Evolutionary conservation across 306 rosid species (phyloP).

Genomic region (Potentilla sterilis): DNA sequence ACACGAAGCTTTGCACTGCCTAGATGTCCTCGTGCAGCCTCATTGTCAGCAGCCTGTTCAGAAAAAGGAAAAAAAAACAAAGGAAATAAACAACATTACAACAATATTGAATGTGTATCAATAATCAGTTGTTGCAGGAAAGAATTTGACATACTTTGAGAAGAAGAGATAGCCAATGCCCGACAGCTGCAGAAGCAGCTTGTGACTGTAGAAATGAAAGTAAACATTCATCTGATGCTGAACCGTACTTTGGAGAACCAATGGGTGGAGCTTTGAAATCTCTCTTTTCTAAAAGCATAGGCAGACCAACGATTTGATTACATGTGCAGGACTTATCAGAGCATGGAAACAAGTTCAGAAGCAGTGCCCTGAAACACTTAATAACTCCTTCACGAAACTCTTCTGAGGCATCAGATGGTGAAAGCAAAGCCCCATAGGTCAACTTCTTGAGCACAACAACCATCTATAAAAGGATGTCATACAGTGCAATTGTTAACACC

Average conservation of each 20-base stretch:
- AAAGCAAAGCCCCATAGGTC: slow-evolving; percentile 80
- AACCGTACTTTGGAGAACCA: slow-evolving; percentile 33
- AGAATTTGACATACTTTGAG: slow-evolving; percentile 58
- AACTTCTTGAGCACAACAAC: slow-evolving; percentile 87
- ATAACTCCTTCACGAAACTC: slow-evolving; percentile 95
- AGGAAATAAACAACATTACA: slow-evolving; percentile 20
- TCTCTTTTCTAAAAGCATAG: slow-evolving; percentile 47
- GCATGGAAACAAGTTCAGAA: slow-evolving; percentile 63
- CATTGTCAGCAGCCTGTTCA: slow-evolving; percentile 82
- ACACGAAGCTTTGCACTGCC: slow-evolving; percentile 77
- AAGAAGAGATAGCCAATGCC: slow-evolving; percentile 96
- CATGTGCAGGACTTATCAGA: slow-evolving; percentile 60
- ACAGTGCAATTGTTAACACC: slow-evolving; percentile 14
- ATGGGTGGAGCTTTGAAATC: slow-evolving; percentile 28
- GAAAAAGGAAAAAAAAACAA: slow-evolving; percentile 15
- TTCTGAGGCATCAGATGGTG: slow-evolving; percentile 91
- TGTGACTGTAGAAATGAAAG: slow-evolving; percentile 72
- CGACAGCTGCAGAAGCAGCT: slow-evolving; percentile 81
- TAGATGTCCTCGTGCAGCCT: slow-evolving; percentile 79
- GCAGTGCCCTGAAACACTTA: slow-evolving; percentile 68
- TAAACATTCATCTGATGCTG: slow-evolving; percentile 66
- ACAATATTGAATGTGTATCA: not conserved
- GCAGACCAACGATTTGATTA: slow-evolving; percentile 48
- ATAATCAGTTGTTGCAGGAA: slow-evolving; percentile 20
- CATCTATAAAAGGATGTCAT: slow-evolving; percentile 62